A percentile compares a stretch with the other conserved stretches of the same genome.
These are phyloP conservation scores for Leishmania aethiopica DNA, from an alignment of 208 protist species.

Conservation along the genomic window DNA sequence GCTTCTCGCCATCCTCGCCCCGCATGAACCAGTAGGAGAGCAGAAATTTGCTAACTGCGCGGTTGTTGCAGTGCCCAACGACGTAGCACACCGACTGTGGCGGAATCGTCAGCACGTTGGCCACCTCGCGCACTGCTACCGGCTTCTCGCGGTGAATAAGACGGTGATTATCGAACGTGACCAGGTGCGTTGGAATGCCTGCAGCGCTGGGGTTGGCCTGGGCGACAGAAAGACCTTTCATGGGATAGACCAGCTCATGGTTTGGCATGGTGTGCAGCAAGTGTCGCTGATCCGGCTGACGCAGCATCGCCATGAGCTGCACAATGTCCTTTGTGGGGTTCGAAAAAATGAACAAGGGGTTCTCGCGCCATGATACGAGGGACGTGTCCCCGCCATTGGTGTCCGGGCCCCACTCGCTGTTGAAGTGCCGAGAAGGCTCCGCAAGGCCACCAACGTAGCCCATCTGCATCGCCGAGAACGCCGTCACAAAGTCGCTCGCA, in stretches of 20 bases:
- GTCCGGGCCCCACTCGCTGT: slow-evolving; percentile 57
- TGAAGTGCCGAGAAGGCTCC: slow-evolving; percentile 49
- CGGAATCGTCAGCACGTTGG: slow-evolving; percentile 49
- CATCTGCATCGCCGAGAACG: slow-evolving; percentile 46
- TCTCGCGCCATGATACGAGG: slow-evolving; percentile 56
- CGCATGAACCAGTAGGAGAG: slow-evolving; percentile 64
- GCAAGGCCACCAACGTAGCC: slow-evolving; percentile 38
- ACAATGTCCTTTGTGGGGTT: slow-evolving; percentile 37
- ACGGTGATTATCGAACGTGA: slow-evolving; percentile 68
- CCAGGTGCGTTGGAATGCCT: slow-evolving; percentile 47
- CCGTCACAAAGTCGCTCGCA: slow-evolving; percentile 28
- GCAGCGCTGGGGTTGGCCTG: slow-evolving; percentile 16
- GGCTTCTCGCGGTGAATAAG: slow-evolving; percentile 47
- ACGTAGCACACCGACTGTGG: slow-evolving; percentile 61
- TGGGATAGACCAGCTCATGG: slow-evolving; percentile 37
- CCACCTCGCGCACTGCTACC: slow-evolving; percentile 43
- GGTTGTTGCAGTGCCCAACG: slow-evolving; percentile 44
- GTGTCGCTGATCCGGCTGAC: slow-evolving; percentile 61
- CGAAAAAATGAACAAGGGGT: slow-evolving; percentile 53
- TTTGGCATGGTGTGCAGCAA: slow-evolving; percentile 41
- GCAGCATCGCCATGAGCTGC: slow-evolving; percentile 52
- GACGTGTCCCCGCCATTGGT: slow-evolving; percentile 61
- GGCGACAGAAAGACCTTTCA: slow-evolving; percentile 44
- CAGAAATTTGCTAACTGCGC: slow-evolving; percentile 55
- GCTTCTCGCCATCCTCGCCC: slow-evolving; percentile 13